Conservation (phyloP, 2,329 filamentous ascomycete species). For the Claviceps fusiformis region DNA sequence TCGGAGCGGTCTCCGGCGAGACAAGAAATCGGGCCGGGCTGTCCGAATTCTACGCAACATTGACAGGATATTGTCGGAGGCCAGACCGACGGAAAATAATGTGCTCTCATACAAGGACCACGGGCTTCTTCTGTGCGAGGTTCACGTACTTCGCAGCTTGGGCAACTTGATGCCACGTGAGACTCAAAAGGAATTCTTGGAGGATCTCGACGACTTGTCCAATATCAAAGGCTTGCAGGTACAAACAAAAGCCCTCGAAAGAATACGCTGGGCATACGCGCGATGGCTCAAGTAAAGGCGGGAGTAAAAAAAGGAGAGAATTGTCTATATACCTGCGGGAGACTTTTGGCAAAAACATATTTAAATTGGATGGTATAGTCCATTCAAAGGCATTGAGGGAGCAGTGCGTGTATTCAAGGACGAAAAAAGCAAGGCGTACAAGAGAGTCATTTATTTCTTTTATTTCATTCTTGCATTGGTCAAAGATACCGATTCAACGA, state of each 20-base stretch:
- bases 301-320: background rate
- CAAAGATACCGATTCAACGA: background rate
- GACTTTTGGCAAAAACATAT: background rate
- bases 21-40: conserved; percentile 54
- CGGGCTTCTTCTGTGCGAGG: conserved; percentile 77
- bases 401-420: background rate
- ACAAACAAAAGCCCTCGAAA: conserved; percentile 65
- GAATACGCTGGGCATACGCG: conserved; percentile 83
- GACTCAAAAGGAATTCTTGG: conserved; percentile 70
- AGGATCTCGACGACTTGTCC: conserved; percentile 75
- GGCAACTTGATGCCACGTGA: conserved; percentile 53
- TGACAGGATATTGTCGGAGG: conserved; percentile 62
- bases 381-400: background rate
- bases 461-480: background rate
- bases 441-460: background rate
- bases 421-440: background rate
- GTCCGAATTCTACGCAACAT: conserved; percentile 75
- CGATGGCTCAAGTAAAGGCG: conserved; percentile 46
- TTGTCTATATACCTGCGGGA: background rate
- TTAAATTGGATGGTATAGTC: background rate
- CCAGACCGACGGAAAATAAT: conserved; percentile 55
- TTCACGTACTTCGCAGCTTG: conserved; percentile 64
- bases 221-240: conserved; percentile 68
- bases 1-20: conserved; percentile 52
- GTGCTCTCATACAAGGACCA: conserved; percentile 86